Base-by-base conservation (phyloP, 2,329 filamentous ascomycete genomes). In the Clonostachys solani region DNA sequence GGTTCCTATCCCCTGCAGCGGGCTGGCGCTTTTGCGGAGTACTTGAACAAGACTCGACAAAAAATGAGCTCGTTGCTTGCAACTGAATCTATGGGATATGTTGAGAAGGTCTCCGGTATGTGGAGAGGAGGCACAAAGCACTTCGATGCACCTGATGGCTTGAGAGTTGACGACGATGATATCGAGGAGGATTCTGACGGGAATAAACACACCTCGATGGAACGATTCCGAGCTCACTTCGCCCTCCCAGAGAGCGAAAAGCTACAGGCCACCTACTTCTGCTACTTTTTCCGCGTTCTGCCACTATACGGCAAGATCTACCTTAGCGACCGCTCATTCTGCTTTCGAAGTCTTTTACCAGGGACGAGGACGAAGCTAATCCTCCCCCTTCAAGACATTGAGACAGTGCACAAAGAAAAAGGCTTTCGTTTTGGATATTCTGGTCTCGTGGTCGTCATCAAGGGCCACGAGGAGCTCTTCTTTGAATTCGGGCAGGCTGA, bases 271-370 rank as follows among this genome's bases (percentile, higher is more conserved):
- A 89, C 90, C 1, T 97, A 94, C 66, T 97, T 91, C 65, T 90
- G 89, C n/a, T 89, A 88, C 60, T 76, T 97, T n/a, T 83, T 95
- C 56, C 84, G 92, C 4, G 89, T 96, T 1, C 68, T 97, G 33
- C 94, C 94, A 4, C 76, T 97, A 3, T 97, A 96, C 58, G 94
- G 94, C 56, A 99, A 97, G 67, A 88, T 97, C 34, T 99, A 99
- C 66, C 85, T 97, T 54, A 92, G 94, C 60, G 84, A 91, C 55
- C 81, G 82, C 18, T 87, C 85, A 49, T 89, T 97, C 54, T 99
- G 94, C 69, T 99, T 96, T 68, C 87, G 94, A 48, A 96, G 92
- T 61, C 72, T 97, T 45, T 73, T 96, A 35, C 90, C 89, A 2
- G 92, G 91, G 1, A 95, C 90, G 4, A 83, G 90, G 47, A 96